Evolutionary conservation across 352 stramenopile species (phyloP), one percentile per base, ranked within the genome.

Genomic region (Phytophthora colocasiae): DNA sequence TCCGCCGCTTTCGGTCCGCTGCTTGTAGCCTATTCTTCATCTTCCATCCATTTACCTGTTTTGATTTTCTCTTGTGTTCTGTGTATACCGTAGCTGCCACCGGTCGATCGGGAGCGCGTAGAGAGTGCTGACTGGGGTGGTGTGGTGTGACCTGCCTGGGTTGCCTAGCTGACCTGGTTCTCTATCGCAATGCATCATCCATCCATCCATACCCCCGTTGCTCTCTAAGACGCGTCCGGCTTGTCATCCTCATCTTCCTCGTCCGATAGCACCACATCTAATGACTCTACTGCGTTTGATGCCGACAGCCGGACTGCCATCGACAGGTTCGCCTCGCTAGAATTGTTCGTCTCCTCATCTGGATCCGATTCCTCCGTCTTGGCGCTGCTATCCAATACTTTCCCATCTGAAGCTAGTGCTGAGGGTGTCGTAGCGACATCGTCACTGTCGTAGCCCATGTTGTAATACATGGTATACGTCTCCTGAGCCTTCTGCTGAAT

Each of bases 381-480:
- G 15, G 72, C 59, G 44, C 75, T 81, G 56, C 75, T 72, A 62
- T 87, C 78, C 58, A 88, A 58, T 66, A 55, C 40, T 69, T 84
- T 84, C 14, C 57, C 69, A 17, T 84, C 76, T 36, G 58, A 63
- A 10, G 54, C 54, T 52, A 79, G 65, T 46, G 44, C 34, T 12
- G 39, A 66, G n/a, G 62, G 48, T 15, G 73, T 63, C 14, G 69
- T 70, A 43, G 75, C 38, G 40, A 81, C 58, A 29, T 91, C 83
- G 55, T 92, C 87, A 19, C 68, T 91, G 66, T 94, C 87, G 75
- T 95, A 95, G 22, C 87, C 87, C 87, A 95, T 95, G 69, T 95
- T 95, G 80, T 95, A 95, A 54, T 95, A 95, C 59, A 92, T 79
- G 46, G 85, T 93, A 63, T 95, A 95, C 52, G 87, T 92, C 60